phyloP scores from a whole-genome alignment of 306 rosid genomes.

The Oemleria cerasiformis region DNA sequence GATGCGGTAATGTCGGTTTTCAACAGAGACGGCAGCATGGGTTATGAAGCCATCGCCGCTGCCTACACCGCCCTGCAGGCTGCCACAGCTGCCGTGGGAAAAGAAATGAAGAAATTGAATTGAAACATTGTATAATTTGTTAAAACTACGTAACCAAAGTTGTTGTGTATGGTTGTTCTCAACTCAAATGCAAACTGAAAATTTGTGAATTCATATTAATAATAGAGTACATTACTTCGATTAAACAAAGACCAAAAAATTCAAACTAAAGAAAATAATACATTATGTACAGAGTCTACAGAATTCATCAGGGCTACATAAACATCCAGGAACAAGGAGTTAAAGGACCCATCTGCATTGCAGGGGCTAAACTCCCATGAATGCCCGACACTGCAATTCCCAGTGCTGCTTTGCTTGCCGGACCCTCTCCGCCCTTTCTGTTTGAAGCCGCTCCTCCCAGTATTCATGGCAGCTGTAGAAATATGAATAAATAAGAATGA shows the following conservation, averaged over 20 bases:
- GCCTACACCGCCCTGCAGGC: no score
- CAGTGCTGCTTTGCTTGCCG: conserved; percentile 77
- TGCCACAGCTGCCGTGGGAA: no score
- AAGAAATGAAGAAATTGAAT: no score
- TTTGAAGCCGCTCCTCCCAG: conserved; percentile 67
- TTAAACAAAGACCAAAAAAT: no score
- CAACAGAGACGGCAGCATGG: no score
- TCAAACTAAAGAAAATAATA: no score
- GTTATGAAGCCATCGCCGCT: no score
- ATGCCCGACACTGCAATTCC: conserved; percentile 58
- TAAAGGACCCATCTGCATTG: background rate
- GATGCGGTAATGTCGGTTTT: no score
- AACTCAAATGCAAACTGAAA: no score
- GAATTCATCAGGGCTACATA: background rate
- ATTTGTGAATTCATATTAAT: background rate
- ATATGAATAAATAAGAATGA: background rate
- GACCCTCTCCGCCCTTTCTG: conserved; percentile 73
- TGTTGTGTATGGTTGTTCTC: no score
- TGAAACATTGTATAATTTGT: no score
- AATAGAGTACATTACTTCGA: background rate
- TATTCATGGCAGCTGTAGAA: conserved; percentile 60
- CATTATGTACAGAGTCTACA: background rate
- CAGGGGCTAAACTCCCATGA: conserved; percentile 44
- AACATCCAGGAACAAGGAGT: background rate
- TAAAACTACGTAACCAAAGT: no score